phyloP scores from a whole-genome alignment of 441 rosid species.

The Pelargonium australe region DNA sequence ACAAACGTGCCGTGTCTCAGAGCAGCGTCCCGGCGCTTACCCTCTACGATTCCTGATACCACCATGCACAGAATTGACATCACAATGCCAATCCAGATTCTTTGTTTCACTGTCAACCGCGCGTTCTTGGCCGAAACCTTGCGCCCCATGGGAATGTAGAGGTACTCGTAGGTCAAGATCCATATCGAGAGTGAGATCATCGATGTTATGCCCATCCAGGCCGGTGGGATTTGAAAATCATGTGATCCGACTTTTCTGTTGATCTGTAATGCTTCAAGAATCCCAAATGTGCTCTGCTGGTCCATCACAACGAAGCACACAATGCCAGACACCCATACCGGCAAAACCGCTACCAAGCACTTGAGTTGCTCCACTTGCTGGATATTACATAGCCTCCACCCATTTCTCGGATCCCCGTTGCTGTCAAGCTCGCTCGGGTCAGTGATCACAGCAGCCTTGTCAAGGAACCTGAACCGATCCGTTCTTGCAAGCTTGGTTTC shows the following conservation, averaged over 20 bases:
- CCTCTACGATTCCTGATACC: constrained; percentile 17
- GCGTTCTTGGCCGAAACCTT: background rate
- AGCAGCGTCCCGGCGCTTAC: constrained; percentile 12
- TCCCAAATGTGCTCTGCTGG: constrained; percentile 40
- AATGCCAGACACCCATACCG: constrained; percentile 53
- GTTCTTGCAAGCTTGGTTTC: too few relatives aligned
- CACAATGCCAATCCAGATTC: constrained; percentile 19
- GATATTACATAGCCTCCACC: constrained; percentile 49
- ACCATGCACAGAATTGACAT: constrained; percentile 18
- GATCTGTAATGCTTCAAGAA: constrained; percentile 47
- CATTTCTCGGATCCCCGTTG: constrained; percentile 28
- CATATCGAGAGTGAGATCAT: constrained; percentile 19
- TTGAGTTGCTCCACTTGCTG: constrained; percentile 51
- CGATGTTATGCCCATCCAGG: constrained; percentile 2
- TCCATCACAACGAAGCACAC: constrained; percentile 46
- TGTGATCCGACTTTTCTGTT: constrained; percentile 19
- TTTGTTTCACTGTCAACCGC: constrained; percentile 14
- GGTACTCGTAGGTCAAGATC: constrained; percentile 19
- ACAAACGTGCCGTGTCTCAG: constrained; percentile 5
- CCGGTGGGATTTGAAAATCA: constrained; percentile 33
- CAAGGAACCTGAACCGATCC: constrained; percentile 33
- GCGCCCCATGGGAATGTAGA: constrained; percentile 9
- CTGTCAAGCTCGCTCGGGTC: constrained; percentile 31
- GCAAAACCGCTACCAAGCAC: constrained; percentile 35
- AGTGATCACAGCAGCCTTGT: constrained; percentile 40